Evolutionary conservation across 2,329 filamentous ascomycete species (phyloP).

Genomic region (Ceratocystis papillata): DNA sequence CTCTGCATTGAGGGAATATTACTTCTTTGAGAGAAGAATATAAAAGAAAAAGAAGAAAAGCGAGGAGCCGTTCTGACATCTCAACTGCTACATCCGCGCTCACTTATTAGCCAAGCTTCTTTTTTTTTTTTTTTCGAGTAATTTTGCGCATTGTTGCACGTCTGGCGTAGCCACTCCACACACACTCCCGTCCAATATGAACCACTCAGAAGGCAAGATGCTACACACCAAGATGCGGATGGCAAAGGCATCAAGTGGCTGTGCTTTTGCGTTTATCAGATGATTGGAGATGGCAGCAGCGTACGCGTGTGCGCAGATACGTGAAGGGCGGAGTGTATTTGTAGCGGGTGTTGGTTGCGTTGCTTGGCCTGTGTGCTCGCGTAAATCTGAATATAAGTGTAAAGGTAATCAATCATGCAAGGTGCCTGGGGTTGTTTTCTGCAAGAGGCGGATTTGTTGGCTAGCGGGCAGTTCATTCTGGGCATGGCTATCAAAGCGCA

Average conservation of each 20-base stretch:
- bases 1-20: neutral
- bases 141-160: too few species aligned
- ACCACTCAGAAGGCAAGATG: neutral
- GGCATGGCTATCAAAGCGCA: too few species aligned
- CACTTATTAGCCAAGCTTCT: neutral
- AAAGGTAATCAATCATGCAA: too few species aligned
- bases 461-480: too few species aligned
- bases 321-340: too few species aligned
- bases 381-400: too few species aligned
- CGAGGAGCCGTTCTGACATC: neutral
- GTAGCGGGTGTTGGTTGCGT: too few species aligned
- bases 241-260: neutral
- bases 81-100: neutral
- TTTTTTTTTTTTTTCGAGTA: neutral
- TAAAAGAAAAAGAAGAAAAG: neutral
- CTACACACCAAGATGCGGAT: constrained; percentile 2
- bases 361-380: too few species aligned
- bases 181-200: neutral
- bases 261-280: constrained; percentile 2
- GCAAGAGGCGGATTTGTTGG: too few species aligned
- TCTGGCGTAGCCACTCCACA: neutral
- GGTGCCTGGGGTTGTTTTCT: too few species aligned
- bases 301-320: neutral
- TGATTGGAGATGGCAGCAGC: constrained; percentile 3
- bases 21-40: neutral